These are phyloP conservation scores for Fusarium nematophilum DNA, from an alignment of 2,329 filamentous ascomycete species.

Conservation along the genomic window DNA sequence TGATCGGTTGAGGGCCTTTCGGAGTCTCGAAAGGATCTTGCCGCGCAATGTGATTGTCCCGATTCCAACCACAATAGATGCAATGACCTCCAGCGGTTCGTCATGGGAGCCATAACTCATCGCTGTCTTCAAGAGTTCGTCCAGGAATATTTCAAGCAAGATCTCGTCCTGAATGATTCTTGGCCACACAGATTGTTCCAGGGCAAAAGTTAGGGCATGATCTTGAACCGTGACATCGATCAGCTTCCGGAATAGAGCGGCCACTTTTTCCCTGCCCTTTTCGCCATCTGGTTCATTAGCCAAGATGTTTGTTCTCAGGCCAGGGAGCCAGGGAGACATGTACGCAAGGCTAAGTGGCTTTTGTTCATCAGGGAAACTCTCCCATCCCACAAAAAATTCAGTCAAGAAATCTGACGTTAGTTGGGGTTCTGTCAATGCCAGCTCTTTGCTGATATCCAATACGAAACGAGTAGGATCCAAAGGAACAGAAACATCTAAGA, in stretches of 20 bases:
- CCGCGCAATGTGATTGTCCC: constrained; percentile 74
- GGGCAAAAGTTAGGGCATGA: constrained; percentile 65
- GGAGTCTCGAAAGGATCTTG: constrained; percentile 72
- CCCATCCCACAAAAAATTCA: constrained; percentile 80
- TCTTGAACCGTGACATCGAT: constrained; percentile 74
- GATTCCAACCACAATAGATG: constrained; percentile 71
- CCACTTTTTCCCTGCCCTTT: constrained; percentile 73
- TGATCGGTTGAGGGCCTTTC: constrained; percentile 75
- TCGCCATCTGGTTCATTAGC: constrained; percentile 71
- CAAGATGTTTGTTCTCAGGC: constrained; percentile 69
- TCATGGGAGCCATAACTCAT: constrained; percentile 67
- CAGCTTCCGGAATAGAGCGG: constrained; percentile 71
- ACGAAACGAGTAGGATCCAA: constrained; percentile 73
- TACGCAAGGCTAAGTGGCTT: constrained; percentile 75
- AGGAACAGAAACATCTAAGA: constrained; percentile 70
- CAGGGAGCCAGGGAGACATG: constrained; percentile 76
- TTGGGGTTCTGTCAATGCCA: constrained; percentile 73
- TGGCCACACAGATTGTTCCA: constrained; percentile 76
- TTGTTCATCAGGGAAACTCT: constrained; percentile 75
- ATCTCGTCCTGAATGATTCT: constrained; percentile 72
- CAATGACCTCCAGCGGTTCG: constrained; percentile 69
- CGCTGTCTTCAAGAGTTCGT: constrained; percentile 74
- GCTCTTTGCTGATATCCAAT: constrained; percentile 71
- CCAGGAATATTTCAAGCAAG: constrained; percentile 73
- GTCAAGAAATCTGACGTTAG: constrained; percentile 76